A percentile compares a stretch with the other conserved stretches of the same genome.
These are phyloP conservation scores for Starmerella bombi DNA, from an alignment of 805 yeast genomes.

Conservation along the genomic window DNA sequence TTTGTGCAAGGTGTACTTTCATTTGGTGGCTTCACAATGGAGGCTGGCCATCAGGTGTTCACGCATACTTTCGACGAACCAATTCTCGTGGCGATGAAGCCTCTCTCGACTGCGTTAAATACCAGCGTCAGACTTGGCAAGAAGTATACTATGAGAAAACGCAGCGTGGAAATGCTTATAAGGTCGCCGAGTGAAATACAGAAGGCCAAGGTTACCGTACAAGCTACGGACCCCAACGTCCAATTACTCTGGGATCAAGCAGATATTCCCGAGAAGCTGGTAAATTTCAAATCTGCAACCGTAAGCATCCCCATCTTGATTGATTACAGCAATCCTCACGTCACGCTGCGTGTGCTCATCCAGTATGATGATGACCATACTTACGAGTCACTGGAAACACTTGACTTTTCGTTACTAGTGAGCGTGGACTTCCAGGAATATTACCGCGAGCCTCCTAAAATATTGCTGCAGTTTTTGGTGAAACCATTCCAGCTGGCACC, in stretches of 20 bases:
- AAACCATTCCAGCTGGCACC: conserved; percentile 49
- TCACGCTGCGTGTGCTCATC: conserved; percentile 21
- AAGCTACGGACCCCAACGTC: conserved; percentile 13
- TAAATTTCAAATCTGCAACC: conserved; percentile 7
- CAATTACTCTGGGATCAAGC: conserved; percentile 18
- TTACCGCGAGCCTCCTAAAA: conserved; percentile 37
- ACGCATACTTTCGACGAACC: conserved; percentile 16
- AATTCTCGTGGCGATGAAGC: conserved; percentile 16
- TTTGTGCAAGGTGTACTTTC: conserved; percentile 31
- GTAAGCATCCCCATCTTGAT: conserved; percentile 24
- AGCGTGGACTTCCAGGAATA: conserved; percentile 75
- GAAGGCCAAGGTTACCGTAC: conserved; percentile 13
- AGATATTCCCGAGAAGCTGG: conserved; percentile 7
- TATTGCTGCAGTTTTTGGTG: conserved; percentile 57
- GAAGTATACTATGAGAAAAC: conserved; percentile 14
- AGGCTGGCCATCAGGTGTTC: conserved; percentile 23
- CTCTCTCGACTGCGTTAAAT: conserved; percentile 19
- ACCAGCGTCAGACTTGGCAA: conserved; percentile 19
- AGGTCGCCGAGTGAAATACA: conserved; percentile 3
- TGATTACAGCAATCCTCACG: conserved; percentile 20
- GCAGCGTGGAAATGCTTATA: conserved; percentile 14
- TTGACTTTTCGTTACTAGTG: conserved; percentile 45
- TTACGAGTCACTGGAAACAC: conserved; percentile 20
- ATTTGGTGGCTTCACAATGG: conserved; percentile 23
- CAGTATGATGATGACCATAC: conserved; percentile 21